Base-by-base conservation (phyloP, 805 yeast species). In the Wickerhamiella azymoides region DNA sequence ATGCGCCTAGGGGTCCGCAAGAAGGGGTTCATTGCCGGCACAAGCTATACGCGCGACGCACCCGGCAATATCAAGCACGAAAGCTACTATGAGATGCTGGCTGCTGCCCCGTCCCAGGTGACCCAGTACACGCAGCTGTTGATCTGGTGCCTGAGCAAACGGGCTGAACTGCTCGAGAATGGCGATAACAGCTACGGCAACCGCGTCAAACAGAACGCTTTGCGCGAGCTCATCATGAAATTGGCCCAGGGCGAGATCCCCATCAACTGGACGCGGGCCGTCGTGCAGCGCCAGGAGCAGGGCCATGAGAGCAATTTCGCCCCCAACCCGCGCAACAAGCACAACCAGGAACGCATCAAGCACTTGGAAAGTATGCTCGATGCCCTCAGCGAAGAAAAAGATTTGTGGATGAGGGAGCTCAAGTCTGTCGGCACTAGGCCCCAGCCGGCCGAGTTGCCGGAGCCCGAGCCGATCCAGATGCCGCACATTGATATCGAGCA, bases 121-220 rank as follows among this genome's bases (percentile, higher is more conserved):
- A 18, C 30, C 43, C 42, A 44, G 30, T 44, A 44, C 38, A 44
- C 47, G 6, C 47, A 44, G 36, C 30, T 44, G 11, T 19, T 44
- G 10, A 25, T 44, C 4, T 44, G 47, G 47, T 44, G 47, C 30
- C 43, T 44, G 25, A 13, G 33, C 19, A 16, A 19, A n/a, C 38
- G 39, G 6, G 16, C 32, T 4, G 13, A 13, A 10, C 9, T 11
- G 2, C 16, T 33, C 10, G 36, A 38, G 18, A 24, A 7, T 9
- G 25, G 10, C 3, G 39, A 18, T 5, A 16, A 21, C 21, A 39
- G n/a, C 17, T 14, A 36, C 27, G 40, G n/a, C 8, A 27, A 39
- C 16, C 26, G 32, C 18, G 21, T 24, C 11, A 30, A 37, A 2
- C 27, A 13, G 13, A 21, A 36, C 11, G 43, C 47, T 19, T 27